Percentiles rank a stretch among this genome's conserved stretches.
phyloP scores from a whole-genome alignment of 2,329 filamentous ascomycete genomes.

The Didymella pinodella region DNA sequence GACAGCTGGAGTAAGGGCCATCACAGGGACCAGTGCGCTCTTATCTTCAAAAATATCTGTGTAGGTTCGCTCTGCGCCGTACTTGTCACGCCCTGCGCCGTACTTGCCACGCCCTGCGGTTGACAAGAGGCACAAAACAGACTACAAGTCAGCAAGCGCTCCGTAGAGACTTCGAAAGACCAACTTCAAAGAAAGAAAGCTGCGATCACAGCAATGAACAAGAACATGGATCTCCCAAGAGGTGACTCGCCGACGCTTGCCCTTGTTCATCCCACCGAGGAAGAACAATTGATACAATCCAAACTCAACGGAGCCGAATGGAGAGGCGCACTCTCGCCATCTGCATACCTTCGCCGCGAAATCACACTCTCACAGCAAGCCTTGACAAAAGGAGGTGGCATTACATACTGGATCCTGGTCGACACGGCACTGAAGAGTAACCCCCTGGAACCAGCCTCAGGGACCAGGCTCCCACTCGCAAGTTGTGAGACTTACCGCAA shows the following conservation, averaged over 20 bases:
- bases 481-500: constrained; percentile 66
- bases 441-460: constrained; percentile 48
- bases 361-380: constrained; percentile 59
- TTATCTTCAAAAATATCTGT: background rate
- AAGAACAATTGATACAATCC: constrained; percentile 62
- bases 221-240: constrained; percentile 52
- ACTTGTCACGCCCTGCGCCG: background rate
- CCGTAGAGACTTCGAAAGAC: background rate
- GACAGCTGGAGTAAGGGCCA: background rate
- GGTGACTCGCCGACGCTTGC: constrained; percentile 60
- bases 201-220: constrained; percentile 34
- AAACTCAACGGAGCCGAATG: constrained; percentile 65
- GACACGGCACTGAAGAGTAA: constrained; percentile 51
- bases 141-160: background rate
- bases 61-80: background rate
- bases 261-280: constrained; percentile 63
- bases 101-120: background rate
- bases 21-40: background rate
- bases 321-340: constrained; percentile 63
- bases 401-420: constrained; percentile 68
- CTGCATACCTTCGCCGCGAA: constrained; percentile 67
- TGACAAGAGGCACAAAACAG: background rate
- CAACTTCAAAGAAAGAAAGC: background rate
- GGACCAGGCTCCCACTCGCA: constrained; percentile 58
- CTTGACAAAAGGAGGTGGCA: constrained; percentile 62